phyloP scores from a whole-genome alignment of 345 rosid genomes.

The Populus nigra region DNA sequence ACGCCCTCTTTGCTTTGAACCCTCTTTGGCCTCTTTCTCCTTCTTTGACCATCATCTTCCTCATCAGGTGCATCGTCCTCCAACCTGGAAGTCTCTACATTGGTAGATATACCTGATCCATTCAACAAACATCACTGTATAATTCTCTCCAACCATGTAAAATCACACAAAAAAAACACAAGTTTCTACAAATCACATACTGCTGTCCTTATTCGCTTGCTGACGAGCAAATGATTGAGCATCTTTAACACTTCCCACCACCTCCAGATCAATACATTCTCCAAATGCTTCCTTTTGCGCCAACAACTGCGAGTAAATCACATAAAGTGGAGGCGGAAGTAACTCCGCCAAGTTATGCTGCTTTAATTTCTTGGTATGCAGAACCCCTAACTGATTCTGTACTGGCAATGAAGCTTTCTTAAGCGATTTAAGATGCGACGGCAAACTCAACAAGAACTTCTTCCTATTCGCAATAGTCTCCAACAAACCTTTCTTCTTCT shows the following conservation, averaged over 20 bases:
- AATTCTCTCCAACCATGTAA: background rate
- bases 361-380: slow-evolving; percentile 70
- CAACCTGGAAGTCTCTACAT: slow-evolving; percentile 52
- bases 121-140: background rate
- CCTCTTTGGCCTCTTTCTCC: slow-evolving; percentile 72
- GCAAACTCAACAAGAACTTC: slow-evolving; percentile 80
- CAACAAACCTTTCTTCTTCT: slow-evolving; percentile 58
- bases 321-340: slow-evolving; percentile 87
- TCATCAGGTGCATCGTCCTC: slow-evolving; percentile 78
- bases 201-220: slow-evolving; percentile 68
- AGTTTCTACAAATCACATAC: slow-evolving; percentile 28
- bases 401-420: slow-evolving; percentile 93
- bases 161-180: background rate
- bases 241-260: slow-evolving; percentile 72
- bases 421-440: slow-evolving; percentile 77
- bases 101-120: slow-evolving; percentile 51
- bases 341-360: slow-evolving; percentile 78
- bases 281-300: slow-evolving; percentile 90
- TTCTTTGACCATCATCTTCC: slow-evolving; percentile 78
- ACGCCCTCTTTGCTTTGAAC: slow-evolving; percentile 51
- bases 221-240: slow-evolving; percentile 68
- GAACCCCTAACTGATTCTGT: slow-evolving; percentile 73
- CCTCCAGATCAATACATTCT: slow-evolving; percentile 66
- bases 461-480: slow-evolving; percentile 74
- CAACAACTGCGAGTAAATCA: slow-evolving; percentile 70